Conservation (phyloP, 2,329 filamentous ascomycete species). For the Sporothrix pallida region DNA sequence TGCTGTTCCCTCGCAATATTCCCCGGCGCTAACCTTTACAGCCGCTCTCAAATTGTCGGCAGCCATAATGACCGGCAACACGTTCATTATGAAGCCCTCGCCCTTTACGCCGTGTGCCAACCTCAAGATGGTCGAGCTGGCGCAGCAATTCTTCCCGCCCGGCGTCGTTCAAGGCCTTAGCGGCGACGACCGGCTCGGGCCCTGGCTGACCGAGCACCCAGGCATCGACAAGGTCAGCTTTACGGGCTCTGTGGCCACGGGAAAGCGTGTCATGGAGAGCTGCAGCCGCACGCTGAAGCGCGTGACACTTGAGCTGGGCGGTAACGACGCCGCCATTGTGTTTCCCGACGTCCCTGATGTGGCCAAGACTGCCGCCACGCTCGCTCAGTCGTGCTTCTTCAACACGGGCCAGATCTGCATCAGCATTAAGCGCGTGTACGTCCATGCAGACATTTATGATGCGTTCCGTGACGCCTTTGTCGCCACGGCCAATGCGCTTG, state of each 20-base stretch:
- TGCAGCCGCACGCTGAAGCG: conserved; percentile 64
- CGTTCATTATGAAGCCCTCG: conserved; percentile 59
- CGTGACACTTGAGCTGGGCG: conserved; percentile 63
- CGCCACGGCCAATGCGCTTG: conserved; percentile 49
- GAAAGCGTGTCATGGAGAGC: conserved; percentile 65
- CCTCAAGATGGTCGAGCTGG: conserved; percentile 66
- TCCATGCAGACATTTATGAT: conserved; percentile 57
- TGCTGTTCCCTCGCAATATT: background rate
- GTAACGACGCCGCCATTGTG: conserved; percentile 49
- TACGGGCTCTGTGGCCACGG: conserved; percentile 65
- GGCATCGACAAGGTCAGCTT: conserved; percentile 68
- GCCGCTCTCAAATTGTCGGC: conserved; percentile 60
- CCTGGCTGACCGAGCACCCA: conserved; percentile 63
- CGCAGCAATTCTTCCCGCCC: conserved; percentile 62
- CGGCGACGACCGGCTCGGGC: conserved; percentile 66
- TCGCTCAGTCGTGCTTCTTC: conserved; percentile 16
- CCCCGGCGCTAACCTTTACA: background rate
- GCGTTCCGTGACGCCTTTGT: conserved; percentile 55
- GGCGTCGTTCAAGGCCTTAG: conserved; percentile 67
- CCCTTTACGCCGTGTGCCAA: conserved; percentile 63
- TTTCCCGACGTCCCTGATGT: conserved; percentile 52
- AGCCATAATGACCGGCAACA: conserved; percentile 62
- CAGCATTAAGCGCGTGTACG: conserved; percentile 58
- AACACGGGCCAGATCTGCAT: conserved; percentile 53
- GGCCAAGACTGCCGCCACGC: conserved; percentile 45